phyloP scores from a whole-genome alignment of 2,329 filamentous ascomycete genomes.

The Phoma herbarum region DNA sequence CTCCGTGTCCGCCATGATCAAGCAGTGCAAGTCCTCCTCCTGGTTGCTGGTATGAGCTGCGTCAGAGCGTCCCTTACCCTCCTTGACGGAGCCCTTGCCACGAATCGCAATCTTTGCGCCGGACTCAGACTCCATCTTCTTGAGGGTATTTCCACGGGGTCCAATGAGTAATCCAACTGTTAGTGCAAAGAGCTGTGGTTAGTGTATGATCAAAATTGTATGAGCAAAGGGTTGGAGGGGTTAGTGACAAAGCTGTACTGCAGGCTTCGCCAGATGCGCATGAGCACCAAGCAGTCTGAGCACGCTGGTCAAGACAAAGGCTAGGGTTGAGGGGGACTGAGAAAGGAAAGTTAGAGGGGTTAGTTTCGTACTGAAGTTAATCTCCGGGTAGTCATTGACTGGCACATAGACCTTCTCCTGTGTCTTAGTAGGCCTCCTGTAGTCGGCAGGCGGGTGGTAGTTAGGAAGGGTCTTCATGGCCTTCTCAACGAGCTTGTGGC shows the following conservation, averaged over 20 bases:
- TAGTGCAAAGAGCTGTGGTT: conserved; percentile 86
- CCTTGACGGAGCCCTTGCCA: conserved; percentile 99
- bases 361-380: conserved; percentile 99
- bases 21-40: conserved; percentile 97
- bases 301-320: conserved; percentile 57
- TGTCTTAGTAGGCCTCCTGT: conserved; percentile 98
- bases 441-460: conserved; percentile 98
- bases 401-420: conserved; percentile 99
- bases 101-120: conserved; percentile 98
- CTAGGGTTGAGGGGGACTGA: conserved; percentile 55
- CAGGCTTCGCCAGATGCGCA: conserved; percentile 45
- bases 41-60: conserved; percentile 99
- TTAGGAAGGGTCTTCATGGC: conserved; percentile 99
- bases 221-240: conserved; percentile 45
- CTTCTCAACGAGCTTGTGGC: conserved; percentile 98
- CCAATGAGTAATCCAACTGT: conserved; percentile 99
- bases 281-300: conserved; percentile 43
- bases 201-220: conserved; percentile 67
- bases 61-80: conserved; percentile 98
- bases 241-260: conserved; percentile 54
- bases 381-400: conserved; percentile 99
- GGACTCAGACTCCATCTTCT: conserved; percentile 99
- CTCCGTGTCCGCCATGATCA: conserved; percentile 99
- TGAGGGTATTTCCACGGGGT: conserved; percentile 98
- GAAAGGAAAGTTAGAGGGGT: conserved; percentile 74